Evolutionary conservation across 2,329 filamentous ascomycete genomes (phyloP).

Genomic region (Diaporthe longicolla): DNA sequence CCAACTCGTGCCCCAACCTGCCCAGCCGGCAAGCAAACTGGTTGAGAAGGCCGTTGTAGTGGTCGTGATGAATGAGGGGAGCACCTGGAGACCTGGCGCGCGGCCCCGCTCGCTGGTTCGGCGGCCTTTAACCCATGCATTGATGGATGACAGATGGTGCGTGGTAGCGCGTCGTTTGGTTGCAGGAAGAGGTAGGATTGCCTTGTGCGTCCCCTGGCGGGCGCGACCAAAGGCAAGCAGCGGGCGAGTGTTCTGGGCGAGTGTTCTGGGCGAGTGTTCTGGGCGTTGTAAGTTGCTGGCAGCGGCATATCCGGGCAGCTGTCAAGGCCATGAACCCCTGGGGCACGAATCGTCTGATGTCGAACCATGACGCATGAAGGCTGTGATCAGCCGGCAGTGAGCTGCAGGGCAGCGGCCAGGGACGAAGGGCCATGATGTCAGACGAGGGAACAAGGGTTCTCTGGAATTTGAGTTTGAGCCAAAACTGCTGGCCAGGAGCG

Average conservation of each 20-base stretch:
- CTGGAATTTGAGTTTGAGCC: conserved; percentile 25
- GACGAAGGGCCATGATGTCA: conserved; percentile 18
- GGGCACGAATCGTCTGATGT: conserved; percentile 29
- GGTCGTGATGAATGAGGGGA: background rate
- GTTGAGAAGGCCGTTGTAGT: background rate
- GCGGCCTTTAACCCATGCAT: background rate
- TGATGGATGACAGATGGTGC: conserved; percentile 25
- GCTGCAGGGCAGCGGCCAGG: background rate
- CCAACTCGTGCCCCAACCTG: too few relatives aligned
- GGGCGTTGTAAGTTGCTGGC: background rate
- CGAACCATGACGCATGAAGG: conserved; percentile 9
- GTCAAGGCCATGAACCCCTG: conserved; percentile 18
- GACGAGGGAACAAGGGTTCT: background rate
- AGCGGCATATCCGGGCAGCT: conserved; percentile 23
- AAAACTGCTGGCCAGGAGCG: conserved; percentile 1
- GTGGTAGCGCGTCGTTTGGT: background rate
- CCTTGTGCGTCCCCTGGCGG: background rate
- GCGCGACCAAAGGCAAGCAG: background rate
- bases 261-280: too few relatives aligned
- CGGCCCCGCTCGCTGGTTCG: background rate
- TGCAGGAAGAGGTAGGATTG: background rate
- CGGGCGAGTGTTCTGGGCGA: background rate
- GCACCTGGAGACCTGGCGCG: background rate
- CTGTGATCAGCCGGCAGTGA: conserved; percentile 29
- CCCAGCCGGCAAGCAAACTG: background rate